Evolutionary conservation across 176 grass and related monocot genomes (phyloP).

Genomic region (Areca catechu): DNA sequence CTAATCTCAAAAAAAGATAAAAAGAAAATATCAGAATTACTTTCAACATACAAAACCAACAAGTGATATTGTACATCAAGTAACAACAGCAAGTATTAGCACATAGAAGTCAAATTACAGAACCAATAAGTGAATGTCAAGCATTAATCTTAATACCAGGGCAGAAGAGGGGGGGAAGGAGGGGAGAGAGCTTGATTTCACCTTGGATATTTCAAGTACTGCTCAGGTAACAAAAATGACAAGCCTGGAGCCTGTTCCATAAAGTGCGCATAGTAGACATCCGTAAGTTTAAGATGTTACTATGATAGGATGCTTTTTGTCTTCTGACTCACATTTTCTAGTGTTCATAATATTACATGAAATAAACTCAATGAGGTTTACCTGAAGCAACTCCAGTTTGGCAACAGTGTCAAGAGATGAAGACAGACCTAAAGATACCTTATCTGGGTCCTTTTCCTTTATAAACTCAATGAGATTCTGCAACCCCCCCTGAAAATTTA

Average conservation of each 20-base stretch:
- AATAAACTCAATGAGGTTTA: slow-evolving; percentile 6
- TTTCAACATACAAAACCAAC: no score
- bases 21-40: no score
- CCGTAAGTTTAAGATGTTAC: no score
- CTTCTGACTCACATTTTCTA: slow-evolving; percentile 1
- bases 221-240: slow-evolving; percentile 81
- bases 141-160: no score
- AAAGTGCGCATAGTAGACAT: no score
- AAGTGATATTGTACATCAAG: no score
- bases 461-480: slow-evolving; percentile 63
- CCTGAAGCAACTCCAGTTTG: slow-evolving; percentile 80
- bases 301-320: no score
- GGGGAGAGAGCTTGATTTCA: slow-evolving; percentile 16
- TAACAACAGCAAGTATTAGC: no score
- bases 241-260: slow-evolving; percentile 58
- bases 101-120: no score
- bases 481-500: slow-evolving; percentile 59
- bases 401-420: slow-evolving; percentile 74
- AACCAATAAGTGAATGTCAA: no score
- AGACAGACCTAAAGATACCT: slow-evolving; percentile 69
- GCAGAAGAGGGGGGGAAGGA: no score
- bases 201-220: slow-evolving; percentile 86
- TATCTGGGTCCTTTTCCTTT: slow-evolving; percentile 75
- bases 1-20: no score
- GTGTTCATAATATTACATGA: neutral